Evolutionary conservation across 371 early-diverging fungal genomes (phyloP), one percentile per base, ranked within the genome.

Genomic region (Mucor racemosus): DNA sequence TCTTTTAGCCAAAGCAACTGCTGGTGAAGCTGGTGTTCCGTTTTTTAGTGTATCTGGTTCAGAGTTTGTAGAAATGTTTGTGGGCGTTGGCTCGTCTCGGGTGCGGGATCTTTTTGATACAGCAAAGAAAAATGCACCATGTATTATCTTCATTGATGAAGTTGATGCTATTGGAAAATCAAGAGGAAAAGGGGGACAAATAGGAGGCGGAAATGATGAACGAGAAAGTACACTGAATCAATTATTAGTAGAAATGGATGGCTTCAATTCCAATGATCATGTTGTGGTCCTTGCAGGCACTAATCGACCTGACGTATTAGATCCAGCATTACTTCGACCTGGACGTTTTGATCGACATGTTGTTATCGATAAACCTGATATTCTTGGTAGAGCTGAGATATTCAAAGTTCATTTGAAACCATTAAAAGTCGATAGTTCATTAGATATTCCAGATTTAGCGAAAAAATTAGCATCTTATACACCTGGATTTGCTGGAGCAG

Each of bases 261-360:
- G 99, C 19, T 99, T 99, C 76, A 88, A 92, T 66, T 91, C 91
- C 64, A 92, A 94, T 65, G 95, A 97, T 54, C 87, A 97, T 54
- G 97, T 99, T 77, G 99, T 99, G 88, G 97, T 99, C 15, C 98
- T 99, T 83, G 99, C 99, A 13, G 99, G 99, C 21, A 99, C 99
- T 35, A 99, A 99, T 78, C 93, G 99, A 72, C 95, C 98, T 50
- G 99, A 99, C 84, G 99, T 97, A 72, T 80, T 99, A 39, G 99
- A 99, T 77, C 99, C 99, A 26, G 99, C 99, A 15, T 86, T 99
- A 64, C 83, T 99, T 34, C 93, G 99, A 58, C 96, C 98, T 26
- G 99, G 99, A 15, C 93, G 99, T 74, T 78, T 99, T 66, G 99
- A 99, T 79, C 90, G 99, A 67, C 99, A 99, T 81, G 99, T 99